Conservation (phyloP, 163 green algal genomes). For the Scenedesmus sp. region DNA sequence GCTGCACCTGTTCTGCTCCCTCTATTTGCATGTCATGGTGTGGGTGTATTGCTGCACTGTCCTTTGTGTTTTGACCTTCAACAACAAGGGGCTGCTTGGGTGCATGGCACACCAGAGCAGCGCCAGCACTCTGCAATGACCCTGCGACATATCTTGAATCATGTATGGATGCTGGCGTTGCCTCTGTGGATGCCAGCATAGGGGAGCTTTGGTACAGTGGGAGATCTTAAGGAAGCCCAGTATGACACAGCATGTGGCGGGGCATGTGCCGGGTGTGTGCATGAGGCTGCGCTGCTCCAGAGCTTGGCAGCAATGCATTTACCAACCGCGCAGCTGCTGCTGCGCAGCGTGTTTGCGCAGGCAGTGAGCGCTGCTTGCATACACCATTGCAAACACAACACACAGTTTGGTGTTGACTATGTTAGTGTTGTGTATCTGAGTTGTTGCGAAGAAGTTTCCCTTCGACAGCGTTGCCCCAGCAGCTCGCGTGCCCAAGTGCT, state of each 20-base stretch:
- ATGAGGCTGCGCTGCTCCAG: neutral
- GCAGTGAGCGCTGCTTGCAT: too few relatives aligned
- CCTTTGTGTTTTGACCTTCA: neutral
- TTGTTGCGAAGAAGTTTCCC: too few relatives aligned
- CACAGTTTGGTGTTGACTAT: too few relatives aligned
- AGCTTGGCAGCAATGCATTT: neutral
- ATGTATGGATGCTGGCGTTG: neutral
- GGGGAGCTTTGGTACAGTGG: neutral
- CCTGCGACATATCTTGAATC: neutral
- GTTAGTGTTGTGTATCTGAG: too few relatives aligned
- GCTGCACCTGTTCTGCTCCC: neutral
- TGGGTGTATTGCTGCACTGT: neutral
- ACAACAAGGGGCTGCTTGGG: neutral
- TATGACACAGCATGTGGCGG: neutral
- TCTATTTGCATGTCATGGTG: neutral
- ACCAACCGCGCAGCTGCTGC: neutral
- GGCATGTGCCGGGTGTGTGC: neutral
- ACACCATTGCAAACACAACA: too few relatives aligned
- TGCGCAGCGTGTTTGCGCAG: too few relatives aligned
- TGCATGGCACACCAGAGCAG: neutral
- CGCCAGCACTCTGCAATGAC: too few relatives aligned
- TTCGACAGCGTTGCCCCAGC: too few relatives aligned
- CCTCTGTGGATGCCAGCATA: neutral
- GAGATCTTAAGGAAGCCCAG: neutral
- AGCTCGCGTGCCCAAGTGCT: too few relatives aligned